Evolutionary conservation across 1,284 basidiomycete genomes (phyloP).

Genomic region (Cutaneotrichosporon sp.): DNA sequence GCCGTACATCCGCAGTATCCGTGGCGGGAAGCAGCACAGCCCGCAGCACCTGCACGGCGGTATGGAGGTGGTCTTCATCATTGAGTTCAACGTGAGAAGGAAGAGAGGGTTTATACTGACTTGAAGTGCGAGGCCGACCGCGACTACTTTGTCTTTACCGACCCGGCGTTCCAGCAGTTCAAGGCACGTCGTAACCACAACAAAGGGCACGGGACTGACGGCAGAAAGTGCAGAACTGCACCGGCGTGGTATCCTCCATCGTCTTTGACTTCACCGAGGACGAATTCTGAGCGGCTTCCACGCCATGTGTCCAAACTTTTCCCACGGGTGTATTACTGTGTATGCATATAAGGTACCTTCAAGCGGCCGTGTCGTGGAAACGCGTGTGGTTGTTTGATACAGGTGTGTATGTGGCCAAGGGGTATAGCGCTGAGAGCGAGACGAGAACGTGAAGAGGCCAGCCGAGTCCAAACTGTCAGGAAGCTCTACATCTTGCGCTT

Average conservation of each 20-base stretch:
- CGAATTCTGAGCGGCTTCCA: conserved; percentile 7
- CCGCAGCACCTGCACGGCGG: conserved; percentile 30
- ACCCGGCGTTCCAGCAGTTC: conserved; percentile 34
- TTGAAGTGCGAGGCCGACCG: conserved; percentile 25
- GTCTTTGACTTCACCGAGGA: conserved; percentile 35
- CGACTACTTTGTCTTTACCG: conserved; percentile 33
- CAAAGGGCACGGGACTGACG: neutral
- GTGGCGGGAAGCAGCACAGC: conserved; percentile 35
- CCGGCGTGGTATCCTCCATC: conserved; percentile 23
- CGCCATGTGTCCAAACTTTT: too few species aligned
- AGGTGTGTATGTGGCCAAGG: too few species aligned
- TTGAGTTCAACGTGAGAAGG: conserved; percentile 32
- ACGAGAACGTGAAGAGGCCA: too few species aligned
- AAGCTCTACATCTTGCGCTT: too few species aligned
- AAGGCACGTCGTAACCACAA: conserved; percentile 12
- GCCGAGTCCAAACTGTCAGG: too few species aligned
- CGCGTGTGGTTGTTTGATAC: too few species aligned
- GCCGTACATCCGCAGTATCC: conserved; percentile 27
- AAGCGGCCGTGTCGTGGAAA: too few species aligned
- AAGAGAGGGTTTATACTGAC: neutral
- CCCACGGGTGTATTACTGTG: too few species aligned
- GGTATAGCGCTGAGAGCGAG: too few species aligned
- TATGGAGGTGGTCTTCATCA: conserved; percentile 35
- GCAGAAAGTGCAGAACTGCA: conserved; percentile 11
- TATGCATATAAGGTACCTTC: too few species aligned